phyloP scores from a whole-genome alignment of 192 early-diverging fungal species.

The Dissophora ornata region DNA sequence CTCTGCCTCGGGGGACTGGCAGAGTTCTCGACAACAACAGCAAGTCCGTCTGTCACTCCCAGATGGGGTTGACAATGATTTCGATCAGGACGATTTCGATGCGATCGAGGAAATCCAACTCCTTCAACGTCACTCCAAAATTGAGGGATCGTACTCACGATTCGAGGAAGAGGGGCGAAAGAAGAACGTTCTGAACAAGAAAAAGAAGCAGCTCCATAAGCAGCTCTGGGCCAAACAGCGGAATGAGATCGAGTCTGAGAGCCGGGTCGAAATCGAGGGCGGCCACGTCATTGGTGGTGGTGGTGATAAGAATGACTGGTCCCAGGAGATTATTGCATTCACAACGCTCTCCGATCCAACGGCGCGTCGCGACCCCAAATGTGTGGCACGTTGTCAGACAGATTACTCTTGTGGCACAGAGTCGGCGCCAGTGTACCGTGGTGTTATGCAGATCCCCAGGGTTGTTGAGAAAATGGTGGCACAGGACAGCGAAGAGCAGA shows the following conservation, averaged over 20 bases:
- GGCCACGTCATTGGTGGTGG: background rate
- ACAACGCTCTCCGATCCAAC: slow-evolving; percentile 9
- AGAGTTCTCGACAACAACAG: background rate
- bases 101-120: slow-evolving; percentile 22
- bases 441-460: slow-evolving; percentile 3
- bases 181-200: background rate
- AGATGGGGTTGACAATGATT: background rate
- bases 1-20: too few relatives aligned
- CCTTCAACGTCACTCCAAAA: background rate
- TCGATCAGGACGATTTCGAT: slow-evolving; percentile 34
- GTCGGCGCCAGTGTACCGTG: slow-evolving; percentile 11
- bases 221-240: slow-evolving; percentile 22
- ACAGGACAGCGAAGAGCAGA: slow-evolving; percentile 4
- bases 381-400: slow-evolving; percentile 17
- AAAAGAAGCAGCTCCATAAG: slow-evolving; percentile 28
- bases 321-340: background rate
- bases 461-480: background rate
- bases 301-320: background rate
- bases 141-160: slow-evolving; percentile 14
- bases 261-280: background rate
- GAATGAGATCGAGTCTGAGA: slow-evolving; percentile 2
- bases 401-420: slow-evolving; percentile 30
- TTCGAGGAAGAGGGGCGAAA: background rate
- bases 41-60: background rate
- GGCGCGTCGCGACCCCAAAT: background rate